Conservation (phyloP, 2,329 filamentous ascomycete genomes). For the Pseudopyricularia cyperi region DNA sequence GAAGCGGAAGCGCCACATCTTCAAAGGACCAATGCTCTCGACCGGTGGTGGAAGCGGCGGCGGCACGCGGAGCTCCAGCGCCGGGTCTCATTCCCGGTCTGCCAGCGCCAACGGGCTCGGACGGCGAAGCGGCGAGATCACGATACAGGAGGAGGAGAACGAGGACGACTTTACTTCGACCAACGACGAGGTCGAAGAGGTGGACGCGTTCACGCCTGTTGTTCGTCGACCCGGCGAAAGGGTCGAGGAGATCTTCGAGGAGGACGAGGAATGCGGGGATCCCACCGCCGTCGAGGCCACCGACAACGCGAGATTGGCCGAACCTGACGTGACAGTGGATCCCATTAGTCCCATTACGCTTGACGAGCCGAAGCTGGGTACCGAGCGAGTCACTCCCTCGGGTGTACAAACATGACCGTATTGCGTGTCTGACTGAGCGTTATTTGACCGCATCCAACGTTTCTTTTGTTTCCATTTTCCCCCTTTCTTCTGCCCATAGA, state of each 20-base stretch:
- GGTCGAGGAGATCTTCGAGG: slow-evolving; percentile 33
- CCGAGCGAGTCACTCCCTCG: background rate
- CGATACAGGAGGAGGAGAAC: slow-evolving; percentile 54
- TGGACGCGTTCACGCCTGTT: slow-evolving; percentile 44
- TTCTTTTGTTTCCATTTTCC: background rate
- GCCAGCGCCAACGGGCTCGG: slow-evolving; percentile 52
- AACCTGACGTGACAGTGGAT: background rate
- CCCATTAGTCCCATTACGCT: slow-evolving; percentile 4
- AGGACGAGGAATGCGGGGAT: slow-evolving; percentile 6
- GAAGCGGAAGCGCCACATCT: slow-evolving; percentile 66
- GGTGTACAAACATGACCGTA: background rate
- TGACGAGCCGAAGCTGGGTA: background rate
- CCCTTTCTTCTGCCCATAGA: background rate
- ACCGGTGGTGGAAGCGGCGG: slow-evolving; percentile 24
- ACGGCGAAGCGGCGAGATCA: slow-evolving; percentile 59
- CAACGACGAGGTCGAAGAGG: slow-evolving; percentile 40
- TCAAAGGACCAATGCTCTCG: slow-evolving; percentile 65
- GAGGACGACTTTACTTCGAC: slow-evolving; percentile 18
- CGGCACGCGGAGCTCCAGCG: slow-evolving; percentile 22
- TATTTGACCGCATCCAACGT: too few species aligned
- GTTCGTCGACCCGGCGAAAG: slow-evolving; percentile 27
- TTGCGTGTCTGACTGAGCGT: background rate
- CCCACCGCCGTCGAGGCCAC: background rate
- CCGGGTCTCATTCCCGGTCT: slow-evolving; percentile 33
- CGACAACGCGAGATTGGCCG: background rate